These are phyloP conservation scores for Penicillium taxi DNA, from an alignment of 495 filamentous ascomycete genomes.

Conservation along the genomic window DNA sequence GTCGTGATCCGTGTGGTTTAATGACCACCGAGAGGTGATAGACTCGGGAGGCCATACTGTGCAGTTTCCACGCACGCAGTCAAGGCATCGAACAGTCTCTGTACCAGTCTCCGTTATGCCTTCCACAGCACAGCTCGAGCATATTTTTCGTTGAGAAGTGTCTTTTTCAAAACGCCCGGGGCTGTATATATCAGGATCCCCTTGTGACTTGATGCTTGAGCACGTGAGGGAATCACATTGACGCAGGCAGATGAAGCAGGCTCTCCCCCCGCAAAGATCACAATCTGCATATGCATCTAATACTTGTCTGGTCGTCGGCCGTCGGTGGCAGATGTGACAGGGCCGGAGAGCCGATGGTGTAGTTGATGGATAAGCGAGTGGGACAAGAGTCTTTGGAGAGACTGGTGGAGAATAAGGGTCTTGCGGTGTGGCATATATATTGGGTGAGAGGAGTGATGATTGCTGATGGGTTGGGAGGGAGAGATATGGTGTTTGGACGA, in stretches of 20 bases:
- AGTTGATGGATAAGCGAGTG: conserved; percentile 17
- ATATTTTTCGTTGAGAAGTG: conserved; percentile 25
- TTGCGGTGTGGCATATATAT: conserved; percentile 15
- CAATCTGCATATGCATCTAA: conserved; percentile 46
- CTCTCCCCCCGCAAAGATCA: conserved; percentile 38
- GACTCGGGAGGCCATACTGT: conserved; percentile 6
- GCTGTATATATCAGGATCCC: conserved; percentile 3
- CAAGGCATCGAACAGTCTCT: conserved; percentile 34
- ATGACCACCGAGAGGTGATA: conserved; percentile 10
- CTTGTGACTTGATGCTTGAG: conserved; percentile 4
- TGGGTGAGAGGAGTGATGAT: conserved; percentile 19
- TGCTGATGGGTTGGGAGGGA: conserved; percentile 11
- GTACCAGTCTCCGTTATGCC: conserved; percentile 32
- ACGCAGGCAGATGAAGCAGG: conserved; percentile 47
- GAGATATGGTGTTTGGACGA: conserved; percentile 20
- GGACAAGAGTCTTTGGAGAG: conserved; percentile 29
- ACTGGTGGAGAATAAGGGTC: conserved; percentile 28
- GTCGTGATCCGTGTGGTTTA: conserved; percentile 8
- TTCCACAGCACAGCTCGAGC: conserved; percentile 38
- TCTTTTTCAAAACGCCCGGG: conserved; percentile 3
- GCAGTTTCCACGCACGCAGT: conserved; percentile 23
- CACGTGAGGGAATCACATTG: conserved; percentile 35
- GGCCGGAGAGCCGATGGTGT: conserved; percentile 31
- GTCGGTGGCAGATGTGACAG: conserved; percentile 46
- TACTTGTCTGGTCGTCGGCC: conserved; percentile 38